Conservation (phyloP, 805 yeast genomes). For the Kazachstania africana region DNA sequence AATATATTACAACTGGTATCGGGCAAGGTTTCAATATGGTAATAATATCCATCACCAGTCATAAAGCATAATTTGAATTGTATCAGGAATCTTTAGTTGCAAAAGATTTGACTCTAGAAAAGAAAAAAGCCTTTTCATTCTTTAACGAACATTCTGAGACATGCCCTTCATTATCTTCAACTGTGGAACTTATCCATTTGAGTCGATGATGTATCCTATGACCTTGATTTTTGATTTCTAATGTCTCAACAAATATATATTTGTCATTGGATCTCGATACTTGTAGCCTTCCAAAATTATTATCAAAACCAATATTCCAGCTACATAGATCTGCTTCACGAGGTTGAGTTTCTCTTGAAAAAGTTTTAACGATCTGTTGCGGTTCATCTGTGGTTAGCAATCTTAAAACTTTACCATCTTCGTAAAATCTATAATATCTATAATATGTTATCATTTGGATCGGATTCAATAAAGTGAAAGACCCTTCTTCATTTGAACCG, state of each 20-base stretch:
- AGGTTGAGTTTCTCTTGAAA: conserved; percentile 27
- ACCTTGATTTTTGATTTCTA: conserved; percentile 50
- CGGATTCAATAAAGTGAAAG: conserved; percentile 61
- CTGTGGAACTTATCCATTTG: conserved; percentile 57
- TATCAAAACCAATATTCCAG: conserved; percentile 49
- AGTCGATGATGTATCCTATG: conserved; percentile 55
- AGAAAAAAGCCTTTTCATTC: conserved; percentile 72
- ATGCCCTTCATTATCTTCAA: conserved; percentile 43
- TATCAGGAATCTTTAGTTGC: too few relatives aligned
- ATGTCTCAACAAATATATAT: conserved; percentile 51
- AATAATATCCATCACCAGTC: too few relatives aligned
- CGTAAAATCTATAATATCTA: conserved; percentile 70
- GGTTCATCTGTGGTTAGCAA: conserved; percentile 70
- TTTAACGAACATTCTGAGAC: conserved; percentile 43
- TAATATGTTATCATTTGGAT: conserved; percentile 79
- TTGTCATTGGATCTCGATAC: conserved; percentile 47
- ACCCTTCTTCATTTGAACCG: conserved; percentile 61
- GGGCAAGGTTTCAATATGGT: too few relatives aligned
- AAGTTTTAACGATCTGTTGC: conserved; percentile 43
- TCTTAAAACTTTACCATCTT: conserved; percentile 64
- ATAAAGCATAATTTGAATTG: too few relatives aligned
- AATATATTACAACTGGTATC: too few relatives aligned
- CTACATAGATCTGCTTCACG: conserved; percentile 36
- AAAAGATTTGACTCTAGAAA: conserved; percentile 47
- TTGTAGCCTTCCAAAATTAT: conserved; percentile 36